These are phyloP conservation scores for Suillus brevipes DNA, from an alignment of 768 basidiomycete genomes.

Conservation along the genomic window DNA sequence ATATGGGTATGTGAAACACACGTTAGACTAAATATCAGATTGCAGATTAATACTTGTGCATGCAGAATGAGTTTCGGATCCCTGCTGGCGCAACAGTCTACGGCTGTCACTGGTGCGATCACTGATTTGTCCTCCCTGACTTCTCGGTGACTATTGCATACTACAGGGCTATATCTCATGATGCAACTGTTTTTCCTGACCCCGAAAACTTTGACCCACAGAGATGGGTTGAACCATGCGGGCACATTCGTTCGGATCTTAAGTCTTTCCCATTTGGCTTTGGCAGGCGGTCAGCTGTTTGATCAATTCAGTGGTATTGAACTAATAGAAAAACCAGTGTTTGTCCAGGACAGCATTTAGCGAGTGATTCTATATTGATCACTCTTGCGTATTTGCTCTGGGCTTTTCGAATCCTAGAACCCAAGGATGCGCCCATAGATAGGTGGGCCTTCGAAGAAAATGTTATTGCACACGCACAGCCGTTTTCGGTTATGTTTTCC, in stretches of 20 bases:
- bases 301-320: background rate
- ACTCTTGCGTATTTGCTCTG: conserved; percentile 63
- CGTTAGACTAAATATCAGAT: background rate
- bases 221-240: conserved; percentile 49
- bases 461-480: conserved; percentile 54
- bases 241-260: conserved; percentile 46
- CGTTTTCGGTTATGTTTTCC: conserved; percentile 54
- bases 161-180: conserved; percentile 49
- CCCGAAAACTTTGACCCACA: conserved; percentile 56
- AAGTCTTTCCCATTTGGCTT: conserved; percentile 54
- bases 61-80: conserved; percentile 25
- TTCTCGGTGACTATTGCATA: background rate
- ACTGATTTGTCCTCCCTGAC: background rate
- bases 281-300: conserved; percentile 38
- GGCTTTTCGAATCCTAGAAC: conserved; percentile 55
- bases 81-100: conserved; percentile 25
- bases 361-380: conserved; percentile 50
- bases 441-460: conserved; percentile 55
- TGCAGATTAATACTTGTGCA: background rate
- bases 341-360: conserved; percentile 58
- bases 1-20: conserved; percentile 41
- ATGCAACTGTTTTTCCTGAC: conserved; percentile 49
- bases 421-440: conserved; percentile 54
- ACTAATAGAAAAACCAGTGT: conserved; percentile 35
- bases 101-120: conserved; percentile 20